Base-by-base conservation (phyloP, 2,329 filamentous ascomycete species). In the Ceratocystis smalleyi region DNA sequence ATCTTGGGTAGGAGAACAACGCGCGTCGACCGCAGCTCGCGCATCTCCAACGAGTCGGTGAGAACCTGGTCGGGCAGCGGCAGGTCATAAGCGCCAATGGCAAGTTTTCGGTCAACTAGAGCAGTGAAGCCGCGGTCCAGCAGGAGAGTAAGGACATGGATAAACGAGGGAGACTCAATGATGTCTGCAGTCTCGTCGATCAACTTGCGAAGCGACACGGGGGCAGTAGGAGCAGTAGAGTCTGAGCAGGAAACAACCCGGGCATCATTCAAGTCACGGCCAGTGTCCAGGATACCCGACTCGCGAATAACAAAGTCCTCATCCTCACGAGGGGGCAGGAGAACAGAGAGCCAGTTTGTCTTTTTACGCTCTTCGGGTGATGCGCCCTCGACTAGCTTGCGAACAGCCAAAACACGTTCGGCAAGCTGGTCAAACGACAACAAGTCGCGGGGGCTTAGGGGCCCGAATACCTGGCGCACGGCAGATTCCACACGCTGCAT, bases 131-230 rank as follows among this genome's bases (percentile, higher is more conserved):
- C 88, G 57, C 90, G 82, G 73, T 97, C 91, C 66, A 97, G 87
- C 64, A 96, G 81, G 65, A 89, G 84, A 1, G 87, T 89, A 55
- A 96, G 81, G 43, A 99, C 91, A 70, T 91, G 87, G 0, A 86
- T 83, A 75, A 97, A 97, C 43, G 89, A 83, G 0, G 94, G 94
- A 1, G 94, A 96, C 72, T 99, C 94, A 71, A 97, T 86, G 27
- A 99, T 82, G 72, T 99, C 94, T 47, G 92, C 89, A 1, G 94
- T 97, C 77, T 99, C 94, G 72, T 99, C 92, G 1, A 99, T 82
- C 22, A 99, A 82, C 65, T 88, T 86, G 64, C 92, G 85, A 64
- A 99, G 82, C 81, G 78, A 35, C 77, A 73, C 63, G 6, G 66
- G 62, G 3, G 64, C 51, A 30, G 59, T 59, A 7, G 63, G 27